A percentile compares a stretch with the other conserved stretches of the same genome.
Conservation (phyloP, 1,284 basidiomycete species). For the Anthracocystis setariae region DNA sequence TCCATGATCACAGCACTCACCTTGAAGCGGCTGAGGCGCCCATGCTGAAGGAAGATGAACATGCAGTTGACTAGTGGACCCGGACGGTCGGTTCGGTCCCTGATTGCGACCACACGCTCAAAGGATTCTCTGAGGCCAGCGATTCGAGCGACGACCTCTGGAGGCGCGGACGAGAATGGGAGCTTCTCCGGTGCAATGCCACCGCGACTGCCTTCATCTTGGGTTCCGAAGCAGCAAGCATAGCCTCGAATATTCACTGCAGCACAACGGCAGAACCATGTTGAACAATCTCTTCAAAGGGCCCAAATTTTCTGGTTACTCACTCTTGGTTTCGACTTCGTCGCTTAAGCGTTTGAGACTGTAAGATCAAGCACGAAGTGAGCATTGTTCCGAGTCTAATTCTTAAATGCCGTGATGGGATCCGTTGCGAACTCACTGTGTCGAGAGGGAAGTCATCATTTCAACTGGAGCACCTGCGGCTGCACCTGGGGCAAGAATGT, state of each 20-base stretch:
- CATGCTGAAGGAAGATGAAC: constrained; percentile 12
- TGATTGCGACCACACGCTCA: background rate
- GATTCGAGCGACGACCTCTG: constrained; percentile 5
- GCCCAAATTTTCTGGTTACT: background rate
- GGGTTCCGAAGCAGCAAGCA: constrained; percentile 9
- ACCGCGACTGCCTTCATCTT: background rate
- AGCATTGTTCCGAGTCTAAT: background rate
- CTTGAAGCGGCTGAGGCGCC: constrained; percentile 11
- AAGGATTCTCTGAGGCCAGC: constrained; percentile 8
- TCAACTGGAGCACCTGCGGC: background rate
- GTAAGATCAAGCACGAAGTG: background rate
- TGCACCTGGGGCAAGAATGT: constrained; percentile 5
- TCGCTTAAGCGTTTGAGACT: constrained; percentile 20
- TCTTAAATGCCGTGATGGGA: background rate
- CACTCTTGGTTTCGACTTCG: constrained; percentile 13
- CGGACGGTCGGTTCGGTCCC: background rate
- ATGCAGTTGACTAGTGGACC: constrained; percentile 2
- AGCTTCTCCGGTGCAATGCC: background rate
- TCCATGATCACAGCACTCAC: constrained; percentile 5
- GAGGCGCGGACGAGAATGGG: constrained; percentile 6
- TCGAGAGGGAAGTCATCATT: constrained; percentile 4
- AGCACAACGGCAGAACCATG: background rate
- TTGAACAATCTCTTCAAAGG: too few relatives aligned
- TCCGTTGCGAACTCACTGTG: constrained; percentile 10
- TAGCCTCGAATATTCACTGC: constrained; percentile 19